Conservation (phyloP, 164 flowering plant species). For the Chimonanthus salicifolius region DNA sequence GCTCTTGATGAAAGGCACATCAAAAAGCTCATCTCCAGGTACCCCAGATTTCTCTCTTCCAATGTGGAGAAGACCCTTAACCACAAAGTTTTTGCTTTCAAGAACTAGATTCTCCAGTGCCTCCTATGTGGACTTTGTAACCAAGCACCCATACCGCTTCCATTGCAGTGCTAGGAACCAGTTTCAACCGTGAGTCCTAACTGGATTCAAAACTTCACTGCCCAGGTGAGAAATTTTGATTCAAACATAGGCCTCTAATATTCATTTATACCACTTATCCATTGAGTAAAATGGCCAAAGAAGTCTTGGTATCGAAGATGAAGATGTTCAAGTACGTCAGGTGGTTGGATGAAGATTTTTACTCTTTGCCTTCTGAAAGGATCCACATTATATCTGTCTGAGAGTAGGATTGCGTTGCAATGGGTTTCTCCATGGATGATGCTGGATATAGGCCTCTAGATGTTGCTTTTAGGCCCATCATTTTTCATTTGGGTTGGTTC, state of each 20-base stretch:
- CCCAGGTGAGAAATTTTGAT: constrained; percentile 9
- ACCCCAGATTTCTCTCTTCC: neutral
- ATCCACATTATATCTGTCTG: constrained; percentile 9
- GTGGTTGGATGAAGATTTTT: constrained; percentile 10
- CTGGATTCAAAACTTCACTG: neutral
- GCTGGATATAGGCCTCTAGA: neutral
- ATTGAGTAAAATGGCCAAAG: neutral
- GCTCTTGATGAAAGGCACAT: constrained; percentile 15
- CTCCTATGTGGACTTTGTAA: constrained; percentile 2
- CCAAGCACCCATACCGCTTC: neutral
- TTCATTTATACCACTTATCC: constrained; percentile 4
- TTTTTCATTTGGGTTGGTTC: constrained; percentile 4
- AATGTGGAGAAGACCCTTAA: constrained; percentile 8
- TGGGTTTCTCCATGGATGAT: constrained; percentile 8
- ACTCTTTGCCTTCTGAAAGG: constrained; percentile 9
- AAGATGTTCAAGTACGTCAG: constrained; percentile 8
- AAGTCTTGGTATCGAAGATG: constrained; percentile 4
- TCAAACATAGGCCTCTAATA: constrained; percentile 1
- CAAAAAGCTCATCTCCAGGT: neutral
- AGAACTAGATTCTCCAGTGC: constrained; percentile 8
- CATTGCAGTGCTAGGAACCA: neutral
- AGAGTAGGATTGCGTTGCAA: neutral
- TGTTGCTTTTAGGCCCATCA: neutral
- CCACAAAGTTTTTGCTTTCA: constrained; percentile 6
- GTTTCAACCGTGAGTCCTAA: neutral